Base-by-base conservation (phyloP, 805 yeast genomes). In the Wickerhamiella domercqiae region DNA sequence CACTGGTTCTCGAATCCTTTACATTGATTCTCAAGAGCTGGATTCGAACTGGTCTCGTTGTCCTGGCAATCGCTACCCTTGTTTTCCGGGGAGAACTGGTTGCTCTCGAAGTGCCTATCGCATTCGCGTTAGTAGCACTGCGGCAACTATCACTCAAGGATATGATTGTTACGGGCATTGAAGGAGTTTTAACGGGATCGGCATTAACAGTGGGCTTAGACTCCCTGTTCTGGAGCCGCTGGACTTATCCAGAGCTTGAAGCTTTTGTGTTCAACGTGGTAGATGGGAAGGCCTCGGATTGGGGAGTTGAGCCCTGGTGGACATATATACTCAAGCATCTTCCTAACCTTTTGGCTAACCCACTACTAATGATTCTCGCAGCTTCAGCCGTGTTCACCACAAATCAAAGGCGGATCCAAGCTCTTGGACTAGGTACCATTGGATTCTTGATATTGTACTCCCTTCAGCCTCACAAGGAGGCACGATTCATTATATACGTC, bases 381-480 rank as follows among this genome's bases (percentile, higher is more conserved):
- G 45, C 53, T 59, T 39, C 58, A 55, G 31, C 46, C 7, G 14
- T 46, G 21, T 25, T 46, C n/a, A 37, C 44, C 11, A 24, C 11
- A 24, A 9, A 24, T 24, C 40, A 39, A 17, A 38, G 40, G 19
- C 37, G 37, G 14, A 48, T 71, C 26, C 65, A 69, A 29, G 56
- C 74, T 4, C 50, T 75, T 20, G 63, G 70, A 1, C 41, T 68
- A 14, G 62, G 82, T 1, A 60, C 78, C 0, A 30, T 75, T 1
- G 36, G 70, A 13, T 86, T 63, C 51, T 64, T 84, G n/a, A 43
- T 61, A 1, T 49, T 72, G 4, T 67, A 84, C 68, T 83, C 95
- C 0, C 54, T 76, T 36, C 90, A 80, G 55, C 84, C 90, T 2
- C 96, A 87, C 50, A 87, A 87, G 54, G 97, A 87, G 61, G 82